These are phyloP conservation scores for Jatropha podagrica DNA, from an alignment of 441 rosid genomes.

Conservation along the genomic window DNA sequence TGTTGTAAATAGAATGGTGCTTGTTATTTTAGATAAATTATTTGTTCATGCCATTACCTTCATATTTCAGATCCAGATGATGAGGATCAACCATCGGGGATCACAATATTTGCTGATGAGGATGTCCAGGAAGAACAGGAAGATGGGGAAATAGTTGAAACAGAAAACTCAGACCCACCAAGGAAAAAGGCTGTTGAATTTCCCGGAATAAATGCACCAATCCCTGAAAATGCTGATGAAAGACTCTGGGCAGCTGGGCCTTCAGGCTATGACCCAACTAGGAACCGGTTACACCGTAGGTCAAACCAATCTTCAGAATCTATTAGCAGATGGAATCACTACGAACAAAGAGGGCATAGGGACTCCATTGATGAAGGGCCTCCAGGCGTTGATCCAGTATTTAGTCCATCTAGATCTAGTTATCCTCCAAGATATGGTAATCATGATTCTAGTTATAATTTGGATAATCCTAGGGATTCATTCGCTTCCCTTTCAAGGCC, in stretches of 20 bases:
- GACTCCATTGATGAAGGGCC: conserved; percentile 46
- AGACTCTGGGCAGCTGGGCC: conserved; percentile 59
- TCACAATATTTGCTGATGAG: conserved; percentile 69
- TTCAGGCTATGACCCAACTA: conserved; percentile 35
- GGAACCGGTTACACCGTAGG: conserved; percentile 39
- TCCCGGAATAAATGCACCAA: conserved; percentile 88
- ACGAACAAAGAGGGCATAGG: conserved; percentile 43
- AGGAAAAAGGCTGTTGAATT: conserved; percentile 65
- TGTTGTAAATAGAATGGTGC: too few relatives aligned
- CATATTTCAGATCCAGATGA: conserved; percentile 52
- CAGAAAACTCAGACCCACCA: conserved; percentile 34
- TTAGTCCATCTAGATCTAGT: conserved; percentile 49
- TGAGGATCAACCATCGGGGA: conserved; percentile 73
- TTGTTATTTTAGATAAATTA: not conserved
- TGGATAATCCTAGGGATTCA: conserved; percentile 35
- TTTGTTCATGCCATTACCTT: not conserved
- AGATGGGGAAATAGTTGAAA: conserved; percentile 75
- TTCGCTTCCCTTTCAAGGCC: conserved; percentile 36
- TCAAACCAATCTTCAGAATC: conserved; percentile 38
- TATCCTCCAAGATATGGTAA: conserved; percentile 58
- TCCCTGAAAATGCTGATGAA: conserved; percentile 78
- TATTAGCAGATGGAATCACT: conserved; percentile 40
- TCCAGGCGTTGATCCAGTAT: conserved; percentile 45
- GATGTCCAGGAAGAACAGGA: conserved; percentile 54
- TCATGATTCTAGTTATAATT: conserved; percentile 30